These are phyloP conservation scores for Klebsormidium nitens DNA, from an alignment of 139 green algal genomes.

Conservation along the genomic window DNA sequence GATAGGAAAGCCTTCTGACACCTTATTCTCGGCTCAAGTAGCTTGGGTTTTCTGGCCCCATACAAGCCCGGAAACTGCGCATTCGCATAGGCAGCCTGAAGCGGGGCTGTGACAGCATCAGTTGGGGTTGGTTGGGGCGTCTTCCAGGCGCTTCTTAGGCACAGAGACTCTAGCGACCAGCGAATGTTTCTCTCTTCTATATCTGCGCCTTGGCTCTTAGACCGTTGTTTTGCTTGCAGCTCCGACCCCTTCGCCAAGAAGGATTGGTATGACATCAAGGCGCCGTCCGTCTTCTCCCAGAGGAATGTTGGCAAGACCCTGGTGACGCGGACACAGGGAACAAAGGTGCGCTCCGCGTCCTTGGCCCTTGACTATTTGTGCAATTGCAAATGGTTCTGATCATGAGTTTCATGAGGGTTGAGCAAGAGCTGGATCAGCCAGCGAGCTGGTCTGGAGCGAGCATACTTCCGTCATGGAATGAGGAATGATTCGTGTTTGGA, in stretches of 20 bases:
- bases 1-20: too few relatives aligned
- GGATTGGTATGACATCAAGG: slow-evolving; percentile 99
- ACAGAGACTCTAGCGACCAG: neutral
- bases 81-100: too few relatives aligned
- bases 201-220: neutral
- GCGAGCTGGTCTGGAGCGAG: too few relatives aligned
- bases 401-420: too few relatives aligned
- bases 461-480: too few relatives aligned
- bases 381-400: too few relatives aligned
- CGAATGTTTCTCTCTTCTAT: neutral
- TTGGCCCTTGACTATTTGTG: too few relatives aligned
- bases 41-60: too few relatives aligned
- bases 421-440: too few relatives aligned
- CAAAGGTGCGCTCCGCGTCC: slow-evolving; percentile 87
- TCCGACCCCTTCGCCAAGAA: slow-evolving; percentile 98
- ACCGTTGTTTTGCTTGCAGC: slow-evolving; percentile 50
- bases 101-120: neutral
- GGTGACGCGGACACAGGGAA: slow-evolving; percentile 91
- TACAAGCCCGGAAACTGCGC: too few relatives aligned
- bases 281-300: slow-evolving; percentile 85
- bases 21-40: too few relatives aligned
- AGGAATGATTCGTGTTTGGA: too few relatives aligned
- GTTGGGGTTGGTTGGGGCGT: neutral
- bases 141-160: neutral
- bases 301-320: slow-evolving; percentile 96